Evolutionary conservation across 2,329 filamentous ascomycete species (phyloP), one percentile per base, ranked within the genome.

Genomic region (Colletotrichum tropicale): DNA sequence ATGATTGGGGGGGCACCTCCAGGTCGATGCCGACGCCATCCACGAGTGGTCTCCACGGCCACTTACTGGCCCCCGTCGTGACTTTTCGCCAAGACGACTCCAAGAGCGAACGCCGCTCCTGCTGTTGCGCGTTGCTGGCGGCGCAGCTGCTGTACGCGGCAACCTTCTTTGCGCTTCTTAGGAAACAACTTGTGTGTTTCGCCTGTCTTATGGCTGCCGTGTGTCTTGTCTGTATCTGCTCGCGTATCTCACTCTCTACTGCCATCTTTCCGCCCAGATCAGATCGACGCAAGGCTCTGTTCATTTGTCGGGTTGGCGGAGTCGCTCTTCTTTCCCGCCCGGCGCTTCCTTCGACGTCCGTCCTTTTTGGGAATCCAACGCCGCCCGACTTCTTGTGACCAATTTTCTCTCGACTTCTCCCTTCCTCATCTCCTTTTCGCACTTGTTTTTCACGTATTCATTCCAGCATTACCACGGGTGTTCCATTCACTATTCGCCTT

Each of bases 41-140:
- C 18, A 30, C 18, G 21, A n/a, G 16, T 34, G 18, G 15, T 32
- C 30, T 48, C 15, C 66, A 52, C 24, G 62, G 36, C 21, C 62
- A 24, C 62, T 66, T 48, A 30, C 62, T 67, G 65, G 36, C 61
- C 55, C 66, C 38, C 30, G 34, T 58, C 62, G 58, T 64, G 73
- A 74, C 48, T 60, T 74, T 76, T 69, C 30, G 74, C 74, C 74
- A 76, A 76, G 74, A 21, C n/a, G 32, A 48, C 21, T 36, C 43
- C 43, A 52, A 61, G 30, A 61, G 32, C 13, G 28, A 62, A 34
- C 32, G n/a, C 43, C 65, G 70, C 34, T 43, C 32, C 48, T 15
- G 9, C 65, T 75, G n/a, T 76, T 76, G 70, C 74, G 74, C 52
- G 48, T 75, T 52, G 65, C 34, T 58, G 26, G 64, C 65, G 73